A percentile compares a stretch with the other conserved stretches of the same genome.
Conservation (phyloP, 352 stramenopile genomes). For the Globisporangium uncinulatum region DNA sequence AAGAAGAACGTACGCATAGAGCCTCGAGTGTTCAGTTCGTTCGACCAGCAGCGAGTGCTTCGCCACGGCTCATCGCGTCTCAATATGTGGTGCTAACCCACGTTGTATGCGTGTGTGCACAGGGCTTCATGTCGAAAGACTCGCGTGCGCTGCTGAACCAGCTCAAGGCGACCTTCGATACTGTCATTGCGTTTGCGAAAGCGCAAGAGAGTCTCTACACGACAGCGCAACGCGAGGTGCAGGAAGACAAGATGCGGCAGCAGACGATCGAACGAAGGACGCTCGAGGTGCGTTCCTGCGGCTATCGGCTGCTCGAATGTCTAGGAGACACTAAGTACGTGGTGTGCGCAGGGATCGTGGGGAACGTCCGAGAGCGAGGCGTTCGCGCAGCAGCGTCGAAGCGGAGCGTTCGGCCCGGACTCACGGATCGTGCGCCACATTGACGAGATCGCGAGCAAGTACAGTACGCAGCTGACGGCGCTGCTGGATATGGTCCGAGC, state of each 20-base stretch:
- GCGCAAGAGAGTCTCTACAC: conserved; percentile 80
- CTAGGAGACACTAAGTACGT: too few species aligned
- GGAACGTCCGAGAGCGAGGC: conserved; percentile 52
- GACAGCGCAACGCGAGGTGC: conserved; percentile 61
- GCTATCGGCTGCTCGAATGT: neutral
- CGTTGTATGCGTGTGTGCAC: neutral
- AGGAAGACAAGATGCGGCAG: conserved; percentile 48
- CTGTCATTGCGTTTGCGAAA: conserved; percentile 82
- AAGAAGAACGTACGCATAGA: conserved; percentile 69
- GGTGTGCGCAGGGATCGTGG: conserved; percentile 40
- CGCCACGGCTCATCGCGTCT: neutral
- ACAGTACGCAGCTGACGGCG: conserved; percentile 49
- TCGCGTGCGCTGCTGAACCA: conserved; percentile 66
- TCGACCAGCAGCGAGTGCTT: neutral
- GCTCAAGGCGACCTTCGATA: conserved; percentile 76
- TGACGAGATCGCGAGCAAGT: conserved; percentile 57
- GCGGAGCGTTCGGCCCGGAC: conserved; percentile 33
- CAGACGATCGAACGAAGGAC: conserved; percentile 43
- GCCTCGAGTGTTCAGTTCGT: too few species aligned
- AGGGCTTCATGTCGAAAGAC: conserved; percentile 84
- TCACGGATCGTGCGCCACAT: conserved; percentile 58
- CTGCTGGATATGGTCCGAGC: conserved; percentile 74
- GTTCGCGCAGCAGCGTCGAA: conserved; percentile 24
- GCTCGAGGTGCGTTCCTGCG: conserved; percentile 24
- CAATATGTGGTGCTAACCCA: neutral